A percentile compares a stretch with the other conserved stretches of the same genome.
Evolutionary conservation across 495 filamentous ascomycete genomes (phyloP).

Genomic region (Diplogelasinospora grovesii): DNA sequence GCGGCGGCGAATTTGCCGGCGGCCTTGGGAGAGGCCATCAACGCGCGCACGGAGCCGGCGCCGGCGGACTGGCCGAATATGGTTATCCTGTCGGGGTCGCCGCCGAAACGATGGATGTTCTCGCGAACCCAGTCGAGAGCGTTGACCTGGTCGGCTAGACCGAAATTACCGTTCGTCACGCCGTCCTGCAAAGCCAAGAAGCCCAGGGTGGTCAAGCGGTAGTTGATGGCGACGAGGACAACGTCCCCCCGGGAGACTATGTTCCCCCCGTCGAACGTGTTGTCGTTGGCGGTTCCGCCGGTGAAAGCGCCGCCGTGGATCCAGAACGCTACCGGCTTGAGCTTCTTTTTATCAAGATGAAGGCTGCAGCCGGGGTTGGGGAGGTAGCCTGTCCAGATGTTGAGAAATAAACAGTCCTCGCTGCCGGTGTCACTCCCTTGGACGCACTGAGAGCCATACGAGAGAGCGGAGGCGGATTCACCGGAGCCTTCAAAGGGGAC

Average conservation of each 20-base stretch:
- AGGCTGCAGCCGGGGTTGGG: constrained; percentile 27
- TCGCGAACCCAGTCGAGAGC: constrained; percentile 59
- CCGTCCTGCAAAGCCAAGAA: constrained; percentile 45
- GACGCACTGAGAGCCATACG: constrained; percentile 35
- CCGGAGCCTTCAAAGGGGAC: constrained; percentile 27
- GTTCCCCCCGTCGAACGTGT: constrained; percentile 40
- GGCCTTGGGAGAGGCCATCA: constrained; percentile 47
- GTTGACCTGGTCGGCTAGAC: constrained; percentile 49
- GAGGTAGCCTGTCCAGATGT: constrained; percentile 47
- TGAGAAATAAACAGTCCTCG: constrained; percentile 50
- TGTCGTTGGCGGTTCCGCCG: constrained; percentile 33
- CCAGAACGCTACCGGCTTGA: constrained; percentile 49
- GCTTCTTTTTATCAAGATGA: constrained; percentile 8
- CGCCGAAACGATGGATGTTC: constrained; percentile 55
- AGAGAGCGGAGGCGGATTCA: constrained; percentile 28
- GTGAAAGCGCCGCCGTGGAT: constrained; percentile 39
- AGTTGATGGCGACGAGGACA: constrained; percentile 58
- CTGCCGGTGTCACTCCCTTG: constrained; percentile 29
- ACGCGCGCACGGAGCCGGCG: constrained; percentile 44
- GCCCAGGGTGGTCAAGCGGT: constrained; percentile 57
- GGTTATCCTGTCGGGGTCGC: constrained; percentile 54
- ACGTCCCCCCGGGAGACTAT: constrained; percentile 47
- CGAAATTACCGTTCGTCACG: constrained; percentile 49
- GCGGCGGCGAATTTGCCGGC: constrained; percentile 43
- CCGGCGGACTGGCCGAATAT: constrained; percentile 51